Conservation (phyloP, 2,329 filamentous ascomycete species). For the Xylariaceae sp. region DNA sequence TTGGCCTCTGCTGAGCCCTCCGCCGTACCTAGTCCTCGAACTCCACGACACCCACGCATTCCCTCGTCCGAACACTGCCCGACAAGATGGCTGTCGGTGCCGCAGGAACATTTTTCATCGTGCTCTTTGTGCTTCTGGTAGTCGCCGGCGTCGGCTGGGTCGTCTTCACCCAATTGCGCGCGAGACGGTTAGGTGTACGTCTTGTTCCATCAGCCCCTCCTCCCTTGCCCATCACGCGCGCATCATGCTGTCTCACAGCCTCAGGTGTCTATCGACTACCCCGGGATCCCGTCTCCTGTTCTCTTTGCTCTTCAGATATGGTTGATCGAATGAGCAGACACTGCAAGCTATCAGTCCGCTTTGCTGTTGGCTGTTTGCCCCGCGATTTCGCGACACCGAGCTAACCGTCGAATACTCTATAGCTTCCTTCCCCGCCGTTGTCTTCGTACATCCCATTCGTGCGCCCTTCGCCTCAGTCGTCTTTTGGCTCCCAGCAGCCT, state of each 20-base stretch:
- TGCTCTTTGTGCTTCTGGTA: conserved; percentile 60
- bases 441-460: conserved; percentile 69
- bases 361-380: not conserved
- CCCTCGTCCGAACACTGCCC: not conserved
- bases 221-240: not conserved
- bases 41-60: conserved; percentile 1
- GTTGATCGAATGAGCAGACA: not conserved
- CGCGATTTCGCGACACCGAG: conserved; percentile 3
- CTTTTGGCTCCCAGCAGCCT: conserved; percentile 51
- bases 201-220: not conserved
- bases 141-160: conserved; percentile 61
- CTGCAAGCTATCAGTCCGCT: not conserved
- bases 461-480: conserved; percentile 38
- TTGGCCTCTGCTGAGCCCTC: not conserved
- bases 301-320: not conserved
- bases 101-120: conserved; percentile 66
- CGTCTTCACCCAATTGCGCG: conserved; percentile 66
- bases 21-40: conserved; percentile 5
- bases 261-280: not conserved
- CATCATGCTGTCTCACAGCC: conserved; percentile 6
- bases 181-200: conserved; percentile 64
- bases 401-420: conserved; percentile 12
- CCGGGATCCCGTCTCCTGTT: not conserved
- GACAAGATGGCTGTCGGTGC: conserved; percentile 45
- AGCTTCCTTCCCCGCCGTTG: conserved; percentile 67